These are phyloP conservation scores for Kodamaea kakaduensis DNA, from an alignment of 805 yeast genomes.

Conservation along the genomic window DNA sequence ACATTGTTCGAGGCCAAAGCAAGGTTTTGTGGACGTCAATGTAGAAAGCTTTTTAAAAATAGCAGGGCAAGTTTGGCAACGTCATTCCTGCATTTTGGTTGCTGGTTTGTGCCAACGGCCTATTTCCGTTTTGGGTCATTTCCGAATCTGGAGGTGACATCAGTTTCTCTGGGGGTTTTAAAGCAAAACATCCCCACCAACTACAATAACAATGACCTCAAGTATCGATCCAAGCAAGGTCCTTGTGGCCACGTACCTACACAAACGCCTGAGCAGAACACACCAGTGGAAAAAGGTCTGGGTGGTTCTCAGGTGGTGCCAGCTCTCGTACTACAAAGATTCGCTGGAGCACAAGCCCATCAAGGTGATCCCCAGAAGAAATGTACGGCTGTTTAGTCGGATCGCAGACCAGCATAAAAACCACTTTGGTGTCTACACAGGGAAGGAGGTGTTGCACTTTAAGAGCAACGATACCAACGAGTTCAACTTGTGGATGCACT, in stretches of 20 bases:
- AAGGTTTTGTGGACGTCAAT: no score
- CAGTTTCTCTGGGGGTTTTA: neutral
- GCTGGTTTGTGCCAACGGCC: no score
- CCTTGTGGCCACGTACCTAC: conserved; percentile 24
- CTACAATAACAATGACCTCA: neutral
- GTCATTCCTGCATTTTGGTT: no score
- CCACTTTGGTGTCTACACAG: conserved; percentile 24
- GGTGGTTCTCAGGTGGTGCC: conserved; percentile 37
- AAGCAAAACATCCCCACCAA: neutral
- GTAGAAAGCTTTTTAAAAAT: no score
- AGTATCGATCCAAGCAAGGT: conserved; percentile 15
- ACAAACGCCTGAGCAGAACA: conserved; percentile 29
- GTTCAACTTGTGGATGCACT: conserved; percentile 17
- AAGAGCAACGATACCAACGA: conserved; percentile 11
- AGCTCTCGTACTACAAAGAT: conserved; percentile 38
- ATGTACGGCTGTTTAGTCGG: conserved; percentile 17
- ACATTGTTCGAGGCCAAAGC: no score
- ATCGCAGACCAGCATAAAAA: conserved; percentile 14
- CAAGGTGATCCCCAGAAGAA: conserved; percentile 24
- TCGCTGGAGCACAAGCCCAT: conserved; percentile 35
- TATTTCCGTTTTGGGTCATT: no score
- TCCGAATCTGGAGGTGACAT: no score
- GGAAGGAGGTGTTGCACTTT: conserved; percentile 20
- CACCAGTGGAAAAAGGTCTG: conserved; percentile 38
- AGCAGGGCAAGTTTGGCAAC: no score